phyloP scores from a whole-genome alignment of 2,329 filamentous ascomycete species.

The Penicillium sp. region DNA sequence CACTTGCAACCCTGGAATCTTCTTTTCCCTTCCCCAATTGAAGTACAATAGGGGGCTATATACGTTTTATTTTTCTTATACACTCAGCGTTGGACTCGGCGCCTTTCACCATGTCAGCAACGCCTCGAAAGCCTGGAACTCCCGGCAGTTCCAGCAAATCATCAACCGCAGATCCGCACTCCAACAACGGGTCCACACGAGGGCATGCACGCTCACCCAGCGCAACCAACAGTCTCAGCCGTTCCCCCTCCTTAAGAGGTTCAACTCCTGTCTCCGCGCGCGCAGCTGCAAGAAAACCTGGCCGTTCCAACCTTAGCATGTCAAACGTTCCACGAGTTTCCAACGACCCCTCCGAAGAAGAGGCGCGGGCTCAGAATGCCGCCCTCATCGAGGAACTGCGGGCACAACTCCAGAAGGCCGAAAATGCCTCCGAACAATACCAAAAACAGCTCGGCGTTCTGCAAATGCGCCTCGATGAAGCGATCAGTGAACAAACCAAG shows the following conservation, averaged over 20 bases:
- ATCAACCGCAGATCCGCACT: conserved; percentile 29
- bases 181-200: conserved; percentile 38
- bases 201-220: conserved; percentile 50
- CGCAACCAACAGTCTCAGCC: conserved; percentile 49
- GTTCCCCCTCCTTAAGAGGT: conserved; percentile 63
- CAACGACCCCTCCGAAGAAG: conserved; percentile 60
- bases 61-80: conserved; percentile 14
- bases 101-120: conserved; percentile 42
- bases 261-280: conserved; percentile 65
- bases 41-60: not conserved
- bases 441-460: conserved; percentile 82
- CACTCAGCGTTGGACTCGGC: conserved; percentile 13
- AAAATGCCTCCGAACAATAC: conserved; percentile 72
- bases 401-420: conserved; percentile 76
- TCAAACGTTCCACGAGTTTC: conserved; percentile 45
- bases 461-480: conserved; percentile 81
- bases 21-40: conserved; percentile 1
- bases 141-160: conserved; percentile 35
- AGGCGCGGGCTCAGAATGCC: conserved; percentile 74
- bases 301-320: conserved; percentile 44
- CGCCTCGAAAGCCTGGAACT: conserved; percentile 43
- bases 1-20: conserved; percentile 14
- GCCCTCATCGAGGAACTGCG: conserved; percentile 80
- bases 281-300: conserved; percentile 63
- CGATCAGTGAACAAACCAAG: conserved; percentile 75